Percentiles rank a stretch among this genome's conserved stretches.
These are phyloP conservation scores for Avena atlantica DNA, from an alignment of 176 grass and related monocot genomes.

Conservation along the genomic window DNA sequence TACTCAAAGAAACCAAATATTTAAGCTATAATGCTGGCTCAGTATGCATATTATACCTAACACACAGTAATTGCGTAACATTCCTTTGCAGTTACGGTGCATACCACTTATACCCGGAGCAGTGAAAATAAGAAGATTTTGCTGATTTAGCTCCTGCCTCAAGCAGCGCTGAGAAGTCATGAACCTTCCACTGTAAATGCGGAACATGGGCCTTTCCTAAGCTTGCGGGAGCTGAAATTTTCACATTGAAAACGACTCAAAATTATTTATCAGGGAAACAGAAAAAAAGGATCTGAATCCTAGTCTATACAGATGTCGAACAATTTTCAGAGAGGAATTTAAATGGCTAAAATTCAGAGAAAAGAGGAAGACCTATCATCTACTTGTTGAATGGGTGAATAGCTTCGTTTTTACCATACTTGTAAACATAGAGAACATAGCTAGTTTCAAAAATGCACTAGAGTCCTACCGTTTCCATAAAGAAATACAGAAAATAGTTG, in stretches of 20 bases:
- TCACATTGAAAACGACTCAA: background rate
- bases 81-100: background rate
- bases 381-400: too few relatives aligned
- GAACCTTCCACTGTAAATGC: constrained; percentile 37
- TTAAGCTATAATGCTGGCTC: background rate
- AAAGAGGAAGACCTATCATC: too few relatives aligned
- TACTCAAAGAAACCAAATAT: background rate
- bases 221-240: constrained; percentile 19
- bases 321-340: too few relatives aligned
- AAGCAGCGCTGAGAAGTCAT: constrained; percentile 42
- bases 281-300: background rate
- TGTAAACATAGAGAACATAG: too few relatives aligned
- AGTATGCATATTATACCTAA: background rate
- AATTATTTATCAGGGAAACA: background rate
- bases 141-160: background rate
- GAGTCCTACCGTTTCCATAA: too few relatives aligned
- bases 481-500: too few relatives aligned
- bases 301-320: too few relatives aligned
- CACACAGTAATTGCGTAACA: background rate
- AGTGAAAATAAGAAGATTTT: background rate
- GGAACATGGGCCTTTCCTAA: background rate
- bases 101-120: constrained; percentile 31
- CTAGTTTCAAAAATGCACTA: too few relatives aligned
- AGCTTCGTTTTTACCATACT: too few relatives aligned
- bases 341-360: too few relatives aligned